These are phyloP conservation scores for Metschnikowia santaceciliae DNA, from an alignment of 805 yeast genomes.

Conservation along the genomic window DNA sequence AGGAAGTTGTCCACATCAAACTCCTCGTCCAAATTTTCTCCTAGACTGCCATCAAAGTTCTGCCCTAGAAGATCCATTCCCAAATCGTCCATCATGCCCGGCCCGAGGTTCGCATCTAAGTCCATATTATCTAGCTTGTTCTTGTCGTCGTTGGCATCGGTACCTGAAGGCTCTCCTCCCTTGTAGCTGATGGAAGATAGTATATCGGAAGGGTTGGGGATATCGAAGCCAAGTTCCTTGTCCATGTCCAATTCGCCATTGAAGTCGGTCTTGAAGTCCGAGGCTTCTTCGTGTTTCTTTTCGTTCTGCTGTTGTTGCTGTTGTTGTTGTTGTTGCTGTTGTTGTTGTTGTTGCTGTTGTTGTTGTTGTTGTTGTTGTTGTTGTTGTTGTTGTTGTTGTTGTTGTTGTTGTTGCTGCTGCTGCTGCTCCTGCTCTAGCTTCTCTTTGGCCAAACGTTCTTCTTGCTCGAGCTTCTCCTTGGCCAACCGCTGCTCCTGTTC, in stretches of 20 bases:
- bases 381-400: conserved; percentile 17
- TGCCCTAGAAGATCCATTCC: conserved; percentile 38
- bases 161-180: conserved; percentile 3
- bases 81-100: conserved; percentile 40
- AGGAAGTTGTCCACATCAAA: conserved; percentile 44
- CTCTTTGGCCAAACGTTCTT: conserved; percentile 7
- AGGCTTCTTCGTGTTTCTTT: conserved; percentile 14
- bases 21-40: conserved; percentile 32
- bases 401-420: conserved; percentile 8
- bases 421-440: conserved; percentile 19
- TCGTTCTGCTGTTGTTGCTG: conserved; percentile 16
- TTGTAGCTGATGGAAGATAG: conserved; percentile 26
- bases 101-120: conserved; percentile 35
- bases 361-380: conserved; percentile 15
- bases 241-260: conserved; percentile 23
- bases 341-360: conserved; percentile 15
- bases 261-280: conserved; percentile 17
- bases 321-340: conserved; percentile 19
- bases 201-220: conserved; percentile 34
- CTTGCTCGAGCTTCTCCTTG: conserved; percentile 17
- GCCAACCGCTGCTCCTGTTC: conserved; percentile 18
- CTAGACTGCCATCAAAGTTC: conserved; percentile 25
- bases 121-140: conserved; percentile 16
- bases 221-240: conserved; percentile 17
- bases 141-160: conserved; percentile 3